phyloP scores from a whole-genome alignment of 1,139 yeast species.

The Candida albicans region DNA sequence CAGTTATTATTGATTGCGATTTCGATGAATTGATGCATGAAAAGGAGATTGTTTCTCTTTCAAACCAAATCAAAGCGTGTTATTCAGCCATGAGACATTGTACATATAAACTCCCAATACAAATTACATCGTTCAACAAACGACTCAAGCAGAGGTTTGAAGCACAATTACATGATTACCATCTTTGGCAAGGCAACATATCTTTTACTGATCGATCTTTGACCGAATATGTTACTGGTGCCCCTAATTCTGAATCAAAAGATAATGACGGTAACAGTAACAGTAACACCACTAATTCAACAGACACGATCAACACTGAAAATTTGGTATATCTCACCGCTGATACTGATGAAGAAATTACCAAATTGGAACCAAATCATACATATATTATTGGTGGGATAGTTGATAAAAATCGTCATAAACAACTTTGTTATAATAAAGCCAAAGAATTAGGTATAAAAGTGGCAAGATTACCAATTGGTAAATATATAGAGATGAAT shows the following conservation, averaged over 20 bases:
- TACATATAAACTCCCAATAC: conserved; percentile 56
- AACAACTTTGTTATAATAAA: conserved; percentile 75
- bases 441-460: conserved; percentile 71
- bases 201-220: conserved; percentile 52
- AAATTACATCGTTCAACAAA: conserved; percentile 66
- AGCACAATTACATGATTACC: conserved; percentile 55
- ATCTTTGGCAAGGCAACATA: conserved; percentile 61
- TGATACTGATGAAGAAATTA: conserved; percentile 69
- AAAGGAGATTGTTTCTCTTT: conserved; percentile 73
- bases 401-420: conserved; percentile 92
- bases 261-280: no score
- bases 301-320: conserved; percentile 31
- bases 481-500: conserved; percentile 74
- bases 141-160: conserved; percentile 69
- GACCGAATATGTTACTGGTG: conserved; percentile 18
- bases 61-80: conserved; percentile 78
- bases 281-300: not conserved
- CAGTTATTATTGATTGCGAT: conserved; percentile 77
- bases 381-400: conserved; percentile 94
- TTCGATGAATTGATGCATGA: conserved; percentile 88
- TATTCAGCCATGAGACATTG: conserved; percentile 77
- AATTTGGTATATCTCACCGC: conserved; percentile 75
- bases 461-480: conserved; percentile 85
- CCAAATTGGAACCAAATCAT: conserved; percentile 63
- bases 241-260: no score